These are phyloP conservation scores for Lentinula sp. DNA, from an alignment of 768 basidiomycete species.

Conservation along the genomic window DNA sequence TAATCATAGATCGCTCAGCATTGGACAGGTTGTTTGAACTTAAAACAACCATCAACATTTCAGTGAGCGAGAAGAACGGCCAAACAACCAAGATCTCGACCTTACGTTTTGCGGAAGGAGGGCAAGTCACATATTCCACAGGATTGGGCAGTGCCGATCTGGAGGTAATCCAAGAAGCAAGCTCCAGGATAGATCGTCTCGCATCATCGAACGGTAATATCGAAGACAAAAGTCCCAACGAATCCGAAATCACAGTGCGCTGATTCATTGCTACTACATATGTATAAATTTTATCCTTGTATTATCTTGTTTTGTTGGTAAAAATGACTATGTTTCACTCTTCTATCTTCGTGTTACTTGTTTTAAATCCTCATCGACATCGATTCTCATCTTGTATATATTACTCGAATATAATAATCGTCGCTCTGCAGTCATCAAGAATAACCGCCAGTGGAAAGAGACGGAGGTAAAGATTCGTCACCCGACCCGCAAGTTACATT, in stretches of 20 bases:
- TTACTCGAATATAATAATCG: too few relatives aligned
- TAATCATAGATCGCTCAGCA: neutral
- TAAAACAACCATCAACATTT: neutral
- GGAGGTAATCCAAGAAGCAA: neutral
- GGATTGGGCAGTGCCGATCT: neutral
- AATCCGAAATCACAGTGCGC: neutral
- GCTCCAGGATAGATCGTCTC: neutral
- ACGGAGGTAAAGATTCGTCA: conserved; percentile 45
- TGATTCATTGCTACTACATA: neutral
- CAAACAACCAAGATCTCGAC: neutral
- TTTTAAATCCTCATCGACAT: too few relatives aligned
- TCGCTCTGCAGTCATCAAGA: conserved; percentile 14
- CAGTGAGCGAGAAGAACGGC: neutral
- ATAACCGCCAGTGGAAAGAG: conserved; percentile 61
- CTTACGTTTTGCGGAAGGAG: neutral
- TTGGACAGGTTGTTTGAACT: neutral
- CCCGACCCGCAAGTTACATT: conserved; percentile 45
- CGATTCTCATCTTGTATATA: too few relatives aligned
- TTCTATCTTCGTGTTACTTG: too few relatives aligned
- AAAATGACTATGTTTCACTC: too few relatives aligned
- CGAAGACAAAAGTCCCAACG: neutral
- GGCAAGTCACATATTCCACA: neutral
- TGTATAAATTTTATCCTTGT: too few relatives aligned
- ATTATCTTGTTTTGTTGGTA: too few relatives aligned
- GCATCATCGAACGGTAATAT: neutral